Percentiles rank a stretch among this genome's conserved stretches.
These are phyloP conservation scores for Rhizopus arrhizus DNA, from an alignment of 371 early-diverging fungal species.

Conservation along the genomic window DNA sequence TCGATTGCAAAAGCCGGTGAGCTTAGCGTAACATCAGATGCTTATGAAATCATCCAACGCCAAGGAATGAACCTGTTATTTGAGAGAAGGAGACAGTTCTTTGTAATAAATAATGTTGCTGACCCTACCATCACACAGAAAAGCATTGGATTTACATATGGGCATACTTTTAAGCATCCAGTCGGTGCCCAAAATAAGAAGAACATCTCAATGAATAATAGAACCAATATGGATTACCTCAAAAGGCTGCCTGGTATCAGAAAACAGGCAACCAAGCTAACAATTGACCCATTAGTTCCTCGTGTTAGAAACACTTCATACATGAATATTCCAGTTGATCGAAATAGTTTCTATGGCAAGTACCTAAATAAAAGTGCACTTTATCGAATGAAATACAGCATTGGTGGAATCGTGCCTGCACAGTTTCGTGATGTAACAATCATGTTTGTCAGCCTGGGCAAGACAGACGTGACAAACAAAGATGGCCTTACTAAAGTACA, in stretches of 20 bases:
- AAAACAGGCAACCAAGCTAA: slow-evolving; percentile 21
- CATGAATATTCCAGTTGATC: slow-evolving; percentile 25
- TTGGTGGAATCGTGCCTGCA: slow-evolving; percentile 51
- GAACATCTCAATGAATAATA: background rate
- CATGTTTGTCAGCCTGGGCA: slow-evolving; percentile 63
- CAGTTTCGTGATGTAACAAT: slow-evolving; percentile 66
- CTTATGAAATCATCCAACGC: slow-evolving; percentile 39
- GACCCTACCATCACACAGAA: slow-evolving; percentile 2
- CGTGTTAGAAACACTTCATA: slow-evolving; percentile 34
- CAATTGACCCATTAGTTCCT: slow-evolving; percentile 40
- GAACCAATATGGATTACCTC: slow-evolving; percentile 17
- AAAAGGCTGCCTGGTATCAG: slow-evolving; percentile 27
- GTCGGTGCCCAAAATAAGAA: slow-evolving; percentile 7
- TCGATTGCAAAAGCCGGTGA: slow-evolving; percentile 62
- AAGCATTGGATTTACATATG: background rate
- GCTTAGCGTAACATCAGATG: slow-evolving; percentile 54
- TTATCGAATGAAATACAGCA: slow-evolving; percentile 48
- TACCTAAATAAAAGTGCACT: slow-evolving; percentile 61
- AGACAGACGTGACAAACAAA: slow-evolving; percentile 42
- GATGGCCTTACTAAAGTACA: slow-evolving; percentile 51
- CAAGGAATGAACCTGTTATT: slow-evolving; percentile 31
- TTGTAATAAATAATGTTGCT: slow-evolving; percentile 42
- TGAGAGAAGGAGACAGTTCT: slow-evolving; percentile 48
- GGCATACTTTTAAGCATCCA: slow-evolving; percentile 1
- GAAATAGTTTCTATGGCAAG: slow-evolving; percentile 50